These are phyloP conservation scores for Pleodorina starrii DNA, from an alignment of 139 green algal genomes.

Conservation along the genomic window DNA sequence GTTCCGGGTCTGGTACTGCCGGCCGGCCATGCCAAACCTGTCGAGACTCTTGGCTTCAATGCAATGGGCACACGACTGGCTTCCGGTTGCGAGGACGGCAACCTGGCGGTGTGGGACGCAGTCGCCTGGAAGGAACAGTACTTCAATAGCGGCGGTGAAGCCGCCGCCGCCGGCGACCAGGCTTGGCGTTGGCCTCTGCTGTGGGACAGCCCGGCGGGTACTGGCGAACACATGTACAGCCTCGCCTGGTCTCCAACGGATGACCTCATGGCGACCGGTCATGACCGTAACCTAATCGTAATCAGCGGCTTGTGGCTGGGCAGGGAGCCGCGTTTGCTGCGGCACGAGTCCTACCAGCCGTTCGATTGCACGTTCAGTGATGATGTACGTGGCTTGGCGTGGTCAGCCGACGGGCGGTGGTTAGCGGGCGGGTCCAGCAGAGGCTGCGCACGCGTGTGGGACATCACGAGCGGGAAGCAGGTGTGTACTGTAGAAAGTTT, in stretches of 20 bases:
- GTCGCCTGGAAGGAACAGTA: background rate
- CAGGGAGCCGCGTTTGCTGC: background rate
- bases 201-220: too few species aligned
- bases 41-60: background rate
- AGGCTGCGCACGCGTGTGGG: slow-evolving; percentile 8
- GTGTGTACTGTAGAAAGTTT: too few species aligned
- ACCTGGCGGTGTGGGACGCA: background rate
- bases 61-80: background rate
- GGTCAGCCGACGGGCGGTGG: slow-evolving; percentile 1
- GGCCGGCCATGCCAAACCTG: background rate
- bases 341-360: background rate
- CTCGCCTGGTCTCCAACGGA: background rate
- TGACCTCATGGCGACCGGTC: background rate
- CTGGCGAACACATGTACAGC: too few species aligned
- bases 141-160: too few species aligned
- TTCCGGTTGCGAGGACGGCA: slow-evolving; percentile 1
- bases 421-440: slow-evolving; percentile 20
- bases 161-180: too few species aligned
- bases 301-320: background rate
- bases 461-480: background rate
- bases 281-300: background rate
- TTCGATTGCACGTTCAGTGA: too few species aligned
- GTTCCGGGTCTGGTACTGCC: background rate
- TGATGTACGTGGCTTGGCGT: background rate
- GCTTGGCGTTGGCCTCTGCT: too few species aligned